These are phyloP conservation scores for Termitomyces bulborhizus DNA, from an alignment of 768 basidiomycete species.

Conservation along the genomic window DNA sequence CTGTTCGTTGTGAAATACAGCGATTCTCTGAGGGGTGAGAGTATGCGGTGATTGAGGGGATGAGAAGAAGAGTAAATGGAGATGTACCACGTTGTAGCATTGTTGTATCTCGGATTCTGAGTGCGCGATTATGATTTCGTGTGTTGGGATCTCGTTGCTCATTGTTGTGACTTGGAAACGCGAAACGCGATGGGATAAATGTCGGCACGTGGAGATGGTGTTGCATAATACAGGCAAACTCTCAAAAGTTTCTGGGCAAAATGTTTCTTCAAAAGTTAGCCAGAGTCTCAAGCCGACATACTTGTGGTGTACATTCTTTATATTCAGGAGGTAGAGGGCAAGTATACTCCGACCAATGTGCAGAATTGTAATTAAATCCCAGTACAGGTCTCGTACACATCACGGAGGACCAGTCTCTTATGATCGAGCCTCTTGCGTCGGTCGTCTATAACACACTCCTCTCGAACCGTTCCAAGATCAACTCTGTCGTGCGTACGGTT, in stretches of 20 bases:
- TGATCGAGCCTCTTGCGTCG: slow-evolving; percentile 60
- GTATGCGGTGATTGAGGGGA: background rate
- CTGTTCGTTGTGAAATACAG: slow-evolving; percentile 63
- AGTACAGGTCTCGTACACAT: slow-evolving; percentile 15
- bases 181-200: background rate
- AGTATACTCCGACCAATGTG: no score
- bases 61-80: background rate
- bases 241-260: slow-evolving; percentile 7
- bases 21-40: slow-evolving; percentile 28
- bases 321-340: no score
- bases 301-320: no score
- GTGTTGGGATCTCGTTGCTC: slow-evolving; percentile 25
- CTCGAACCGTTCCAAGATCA: slow-evolving; percentile 24
- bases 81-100: slow-evolving; percentile 52
- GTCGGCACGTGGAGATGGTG: slow-evolving; percentile 8
- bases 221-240: slow-evolving; percentile 9
- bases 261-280: no score
- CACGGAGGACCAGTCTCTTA: slow-evolving; percentile 25
- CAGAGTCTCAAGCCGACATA: no score
- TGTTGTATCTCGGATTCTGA: slow-evolving; percentile 50
- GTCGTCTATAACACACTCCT: slow-evolving; percentile 46
- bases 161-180: background rate
- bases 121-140: slow-evolving; percentile 52
- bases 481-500: slow-evolving; percentile 12
- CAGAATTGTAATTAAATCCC: no score